Evolutionary conservation across 2,329 filamentous ascomycete genomes (phyloP).

Genomic region (Ceratocystis colombiana): DNA sequence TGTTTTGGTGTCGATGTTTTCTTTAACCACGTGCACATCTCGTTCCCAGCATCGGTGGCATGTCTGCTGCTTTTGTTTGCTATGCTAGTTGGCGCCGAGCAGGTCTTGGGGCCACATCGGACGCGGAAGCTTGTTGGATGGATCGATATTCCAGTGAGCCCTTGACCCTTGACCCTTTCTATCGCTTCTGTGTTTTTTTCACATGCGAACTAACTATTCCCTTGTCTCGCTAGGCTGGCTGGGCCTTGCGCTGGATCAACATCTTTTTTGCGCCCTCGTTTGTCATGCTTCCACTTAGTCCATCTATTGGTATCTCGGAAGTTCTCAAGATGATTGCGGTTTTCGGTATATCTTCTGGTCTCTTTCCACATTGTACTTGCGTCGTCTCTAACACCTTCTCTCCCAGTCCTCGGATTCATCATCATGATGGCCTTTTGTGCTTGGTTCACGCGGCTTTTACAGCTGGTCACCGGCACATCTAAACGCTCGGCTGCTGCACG

Average conservation of each 20-base stretch:
- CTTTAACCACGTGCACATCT: constrained; percentile 39
- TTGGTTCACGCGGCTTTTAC: constrained; percentile 45
- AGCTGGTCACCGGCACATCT: constrained; percentile 42
- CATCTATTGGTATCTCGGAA: constrained; percentile 43
- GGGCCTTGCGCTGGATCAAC: constrained; percentile 49
- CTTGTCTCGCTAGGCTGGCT: constrained; percentile 40
- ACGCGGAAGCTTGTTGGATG: constrained; percentile 40
- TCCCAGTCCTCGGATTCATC: constrained; percentile 45
- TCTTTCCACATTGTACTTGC: not conserved
- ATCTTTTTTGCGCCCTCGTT: constrained; percentile 51
- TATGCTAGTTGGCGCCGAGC: constrained; percentile 40
- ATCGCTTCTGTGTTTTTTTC: not conserved
- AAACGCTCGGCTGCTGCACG: constrained; percentile 44
- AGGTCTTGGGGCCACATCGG: constrained; percentile 39
- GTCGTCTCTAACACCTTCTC: not conserved
- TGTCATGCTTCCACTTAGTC: constrained; percentile 48
- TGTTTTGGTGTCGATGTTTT: constrained; percentile 40
- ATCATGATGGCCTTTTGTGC: constrained; percentile 44
- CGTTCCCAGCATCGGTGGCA: constrained; percentile 51
- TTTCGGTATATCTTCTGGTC: constrained; percentile 38
- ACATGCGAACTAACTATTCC: not conserved
- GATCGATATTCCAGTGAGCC: constrained; percentile 45
- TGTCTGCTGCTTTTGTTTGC: constrained; percentile 47
- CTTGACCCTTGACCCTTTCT: not conserved
- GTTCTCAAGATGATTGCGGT: constrained; percentile 50